phyloP scores from a whole-genome alignment of 371 early-diverging fungal species.

The Umbelopsis sp. region DNA sequence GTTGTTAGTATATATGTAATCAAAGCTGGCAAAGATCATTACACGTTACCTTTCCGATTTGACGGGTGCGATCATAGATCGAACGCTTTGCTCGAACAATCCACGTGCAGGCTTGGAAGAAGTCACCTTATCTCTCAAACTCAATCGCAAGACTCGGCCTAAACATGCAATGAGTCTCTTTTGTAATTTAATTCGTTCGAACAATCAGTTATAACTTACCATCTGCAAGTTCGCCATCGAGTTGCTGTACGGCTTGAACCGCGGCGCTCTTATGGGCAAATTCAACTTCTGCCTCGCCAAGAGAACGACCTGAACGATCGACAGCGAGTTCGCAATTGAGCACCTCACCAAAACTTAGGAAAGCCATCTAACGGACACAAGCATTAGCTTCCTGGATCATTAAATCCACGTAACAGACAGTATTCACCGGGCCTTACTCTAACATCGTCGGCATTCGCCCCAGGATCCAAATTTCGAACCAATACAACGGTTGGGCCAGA shows the following conservation, averaged over 20 bases:
- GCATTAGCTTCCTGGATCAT: background rate
- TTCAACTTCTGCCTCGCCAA: conserved; percentile 55
- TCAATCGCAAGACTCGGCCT: conserved; percentile 41
- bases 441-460: conserved; percentile 60
- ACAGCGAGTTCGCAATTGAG: conserved; percentile 41
- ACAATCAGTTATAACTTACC: conserved; percentile 26
- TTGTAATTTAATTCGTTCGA: background rate
- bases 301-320: conserved; percentile 44
- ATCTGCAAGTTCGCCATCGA: conserved; percentile 50
- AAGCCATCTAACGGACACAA: conserved; percentile 30
- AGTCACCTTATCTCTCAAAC: conserved; percentile 33
- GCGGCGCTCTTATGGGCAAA: conserved; percentile 44
- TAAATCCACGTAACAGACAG: background rate
- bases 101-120: conserved; percentile 8
- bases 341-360: conserved; percentile 43
- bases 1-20: no score
- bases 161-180: background rate
- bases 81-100: conserved; percentile 21
- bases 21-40: background rate
- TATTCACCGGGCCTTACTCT: conserved; percentile 35
- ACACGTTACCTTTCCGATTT: background rate
- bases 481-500: conserved; percentile 56
- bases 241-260: conserved; percentile 40
- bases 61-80: conserved; percentile 26
- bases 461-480: conserved; percentile 60